phyloP scores from a whole-genome alignment of 768 basidiomycete species.

The Boletus eberwhitei region DNA sequence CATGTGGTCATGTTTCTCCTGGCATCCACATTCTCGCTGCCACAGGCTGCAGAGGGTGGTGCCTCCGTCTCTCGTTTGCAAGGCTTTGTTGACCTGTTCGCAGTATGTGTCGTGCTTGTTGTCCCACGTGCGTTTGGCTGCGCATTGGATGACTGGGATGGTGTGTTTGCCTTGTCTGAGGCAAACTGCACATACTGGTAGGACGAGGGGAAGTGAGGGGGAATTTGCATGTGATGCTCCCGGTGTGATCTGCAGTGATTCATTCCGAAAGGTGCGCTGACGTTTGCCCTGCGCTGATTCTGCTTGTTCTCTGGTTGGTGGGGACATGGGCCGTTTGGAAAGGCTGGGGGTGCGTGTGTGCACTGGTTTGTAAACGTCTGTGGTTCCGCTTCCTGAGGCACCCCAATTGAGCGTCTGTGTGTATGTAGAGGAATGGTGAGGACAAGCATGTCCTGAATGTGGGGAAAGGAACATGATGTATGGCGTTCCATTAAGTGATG shows the following conservation, averaged over 20 bases:
- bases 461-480: too few relatives aligned
- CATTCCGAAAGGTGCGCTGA: not conserved
- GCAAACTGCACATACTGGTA: not conserved
- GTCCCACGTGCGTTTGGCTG: not conserved
- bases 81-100: not conserved
- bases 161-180: not conserved
- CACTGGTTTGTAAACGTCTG: too few relatives aligned
- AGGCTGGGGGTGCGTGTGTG: not conserved
- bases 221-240: too few relatives aligned
- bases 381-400: too few relatives aligned
- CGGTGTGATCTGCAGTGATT: not conserved
- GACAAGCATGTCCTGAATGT: too few relatives aligned
- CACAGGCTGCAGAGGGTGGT: not conserved
- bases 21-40: not conserved
- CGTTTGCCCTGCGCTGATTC: not conserved
- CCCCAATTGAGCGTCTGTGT: too few relatives aligned
- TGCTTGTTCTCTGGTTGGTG: not conserved
- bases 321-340: not conserved
- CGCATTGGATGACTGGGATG: not conserved
- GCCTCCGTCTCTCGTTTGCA: not conserved
- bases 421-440: too few relatives aligned
- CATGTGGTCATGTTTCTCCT: too few relatives aligned
- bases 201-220: not conserved
- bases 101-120: not conserved
- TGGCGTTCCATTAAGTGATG: too few relatives aligned